These are phyloP conservation scores for Abortiporus biennis DNA, from an alignment of 1,284 basidiomycete species.

Conservation along the genomic window DNA sequence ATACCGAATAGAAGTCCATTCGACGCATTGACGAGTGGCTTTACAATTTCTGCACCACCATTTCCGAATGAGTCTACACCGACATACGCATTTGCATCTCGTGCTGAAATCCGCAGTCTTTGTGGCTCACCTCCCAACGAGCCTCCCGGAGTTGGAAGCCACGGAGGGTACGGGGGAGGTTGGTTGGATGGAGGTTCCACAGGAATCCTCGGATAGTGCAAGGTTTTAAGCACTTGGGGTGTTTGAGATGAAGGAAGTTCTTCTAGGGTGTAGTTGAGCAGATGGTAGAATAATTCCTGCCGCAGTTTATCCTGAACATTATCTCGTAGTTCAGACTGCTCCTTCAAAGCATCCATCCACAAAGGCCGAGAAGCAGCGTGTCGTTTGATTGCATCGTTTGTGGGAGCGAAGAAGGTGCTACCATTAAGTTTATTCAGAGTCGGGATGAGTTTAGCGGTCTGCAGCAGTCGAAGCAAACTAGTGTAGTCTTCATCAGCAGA, in stretches of 20 bases:
- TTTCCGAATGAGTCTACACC: slow-evolving; percentile 72
- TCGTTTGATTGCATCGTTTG: slow-evolving; percentile 79
- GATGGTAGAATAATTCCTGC: slow-evolving; percentile 92
- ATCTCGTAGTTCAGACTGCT: slow-evolving; percentile 42
- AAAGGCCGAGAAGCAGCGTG: slow-evolving; percentile 37
- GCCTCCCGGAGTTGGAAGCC: slow-evolving; percentile 80
- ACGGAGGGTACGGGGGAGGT: slow-evolving; percentile 76
- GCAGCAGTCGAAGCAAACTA: slow-evolving; percentile 75
- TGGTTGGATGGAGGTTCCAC: slow-evolving; percentile 48
- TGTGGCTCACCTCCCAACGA: slow-evolving; percentile 82
- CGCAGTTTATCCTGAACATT: slow-evolving; percentile 84
- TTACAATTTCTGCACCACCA: slow-evolving; percentile 59
- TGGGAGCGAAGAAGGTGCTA: slow-evolving; percentile 91
- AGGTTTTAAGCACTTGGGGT: slow-evolving; percentile 47
- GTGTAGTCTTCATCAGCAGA: slow-evolving; percentile 73
- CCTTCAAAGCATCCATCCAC: slow-evolving; percentile 41
- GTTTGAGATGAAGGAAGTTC: slow-evolving; percentile 34
- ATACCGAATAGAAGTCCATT: slow-evolving; percentile 83
- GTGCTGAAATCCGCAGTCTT: slow-evolving; percentile 59
- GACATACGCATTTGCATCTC: slow-evolving; percentile 47
- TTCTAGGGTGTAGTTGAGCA: slow-evolving; percentile 80
- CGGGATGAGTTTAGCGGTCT: slow-evolving; percentile 85
- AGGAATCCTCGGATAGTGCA: slow-evolving; percentile 63
- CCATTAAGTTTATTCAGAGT: slow-evolving; percentile 83
- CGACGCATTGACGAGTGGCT: slow-evolving; percentile 46